Conservation (phyloP, 805 yeast genomes). For the Saccharomycopsis lassenensis region DNA sequence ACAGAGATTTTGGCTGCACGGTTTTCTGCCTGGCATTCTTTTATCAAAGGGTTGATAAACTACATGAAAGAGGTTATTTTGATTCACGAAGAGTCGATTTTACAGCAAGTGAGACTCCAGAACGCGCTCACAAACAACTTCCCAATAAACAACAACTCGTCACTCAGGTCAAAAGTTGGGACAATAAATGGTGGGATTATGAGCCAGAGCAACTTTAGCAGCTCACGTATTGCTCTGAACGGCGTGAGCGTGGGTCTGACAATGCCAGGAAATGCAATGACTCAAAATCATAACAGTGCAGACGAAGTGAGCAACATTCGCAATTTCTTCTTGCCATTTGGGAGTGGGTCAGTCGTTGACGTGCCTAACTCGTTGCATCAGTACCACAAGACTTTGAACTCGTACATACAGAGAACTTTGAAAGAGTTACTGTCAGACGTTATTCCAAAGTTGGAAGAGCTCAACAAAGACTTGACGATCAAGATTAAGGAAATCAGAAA, state of each 20-base stretch:
- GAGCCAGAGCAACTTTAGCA: no score
- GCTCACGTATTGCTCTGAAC: no score
- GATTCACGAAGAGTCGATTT: slow-evolving; percentile 78
- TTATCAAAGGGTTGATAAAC: slow-evolving; percentile 60
- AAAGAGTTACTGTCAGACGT: slow-evolving; percentile 51
- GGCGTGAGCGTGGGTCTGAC: no score
- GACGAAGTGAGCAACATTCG: slow-evolving; percentile 27
- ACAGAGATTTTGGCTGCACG: slow-evolving; percentile 79
- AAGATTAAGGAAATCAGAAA: slow-evolving; percentile 83
- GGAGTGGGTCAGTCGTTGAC: slow-evolving; percentile 49
- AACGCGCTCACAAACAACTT: slow-evolving; percentile 50
- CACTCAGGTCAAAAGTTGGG: no score
- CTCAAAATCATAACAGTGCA: slow-evolving; percentile 20
- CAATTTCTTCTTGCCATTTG: slow-evolving; percentile 43
- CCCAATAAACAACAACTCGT: slow-evolving; percentile 25
- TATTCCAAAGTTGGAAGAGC: slow-evolving; percentile 48
- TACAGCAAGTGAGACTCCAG: slow-evolving; percentile 72
- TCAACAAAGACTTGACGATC: slow-evolving; percentile 64
- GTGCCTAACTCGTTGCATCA: slow-evolving; percentile 39
- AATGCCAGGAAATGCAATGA: slow-evolving; percentile 6
- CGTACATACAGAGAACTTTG: slow-evolving; percentile 44
- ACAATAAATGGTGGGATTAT: no score
- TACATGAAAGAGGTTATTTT: slow-evolving; percentile 73
- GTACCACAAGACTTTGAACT: slow-evolving; percentile 50
- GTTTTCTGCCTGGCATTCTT: slow-evolving; percentile 77